A percentile compares a stretch with the other conserved stretches of the same genome.
Evolutionary conservation across 352 stramenopile species (phyloP).

Genomic region (Globisporangium recalcitrans): DNA sequence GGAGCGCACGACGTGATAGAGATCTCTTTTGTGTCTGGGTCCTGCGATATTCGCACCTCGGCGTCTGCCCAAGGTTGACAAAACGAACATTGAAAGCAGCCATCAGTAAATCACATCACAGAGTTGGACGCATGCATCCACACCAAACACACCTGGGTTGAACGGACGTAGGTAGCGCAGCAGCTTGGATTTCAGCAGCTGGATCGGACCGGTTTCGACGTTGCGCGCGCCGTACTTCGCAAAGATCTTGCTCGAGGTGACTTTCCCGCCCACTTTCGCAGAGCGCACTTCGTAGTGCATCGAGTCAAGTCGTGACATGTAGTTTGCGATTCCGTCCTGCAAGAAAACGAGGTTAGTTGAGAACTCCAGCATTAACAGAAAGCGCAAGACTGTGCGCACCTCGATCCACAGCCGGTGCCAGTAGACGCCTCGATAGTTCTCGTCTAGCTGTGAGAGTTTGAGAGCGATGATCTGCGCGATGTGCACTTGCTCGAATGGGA

Average conservation of each 20-base stretch:
- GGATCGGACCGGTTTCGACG: constrained; percentile 72
- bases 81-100: background rate
- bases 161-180: constrained; percentile 68
- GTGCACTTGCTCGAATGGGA: constrained; percentile 81
- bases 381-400: constrained; percentile 28
- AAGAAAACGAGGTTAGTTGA: constrained; percentile 3
- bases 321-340: constrained; percentile 50
- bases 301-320: constrained; percentile 69
- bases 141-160: constrained; percentile 42
- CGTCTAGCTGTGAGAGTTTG: constrained; percentile 70
- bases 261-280: constrained; percentile 40
- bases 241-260: constrained; percentile 62
- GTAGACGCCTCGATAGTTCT: constrained; percentile 69
- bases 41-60: constrained; percentile 63
- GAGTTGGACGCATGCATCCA: background rate
- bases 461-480: constrained; percentile 78
- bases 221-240: constrained; percentile 80
- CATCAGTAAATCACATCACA: background rate
- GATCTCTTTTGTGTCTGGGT: constrained; percentile 44
- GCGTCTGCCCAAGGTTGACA: constrained; percentile 26
- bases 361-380: no score
- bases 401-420: constrained; percentile 76
- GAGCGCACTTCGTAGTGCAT: constrained; percentile 71
- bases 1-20: constrained; percentile 58
- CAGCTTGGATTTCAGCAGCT: constrained; percentile 81